Evolutionary conservation across 257 asterid species (phyloP), one percentile per base, ranked within the genome.

Genomic region (Pogostemon cablin): DNA sequence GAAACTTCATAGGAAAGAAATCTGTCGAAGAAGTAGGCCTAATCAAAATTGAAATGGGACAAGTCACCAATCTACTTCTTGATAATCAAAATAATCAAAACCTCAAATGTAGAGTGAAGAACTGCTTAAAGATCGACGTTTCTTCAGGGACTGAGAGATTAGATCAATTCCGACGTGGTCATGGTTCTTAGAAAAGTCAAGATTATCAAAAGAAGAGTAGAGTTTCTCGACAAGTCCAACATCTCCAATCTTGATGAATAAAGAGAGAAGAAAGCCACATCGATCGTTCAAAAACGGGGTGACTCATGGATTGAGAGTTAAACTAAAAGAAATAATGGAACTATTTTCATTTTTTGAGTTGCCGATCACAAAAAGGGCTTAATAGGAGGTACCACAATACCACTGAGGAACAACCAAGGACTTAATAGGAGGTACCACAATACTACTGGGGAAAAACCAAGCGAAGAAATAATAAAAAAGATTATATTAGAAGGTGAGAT

Each of bases 281-380:
- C 34, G 93, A 86, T 48, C 86, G 97, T 2, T 84, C 97, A 0
- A 77, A 95, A 69, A 82, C 80, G 81, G 93, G 0, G 95, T 89
- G 8, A 89, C 97, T 10, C 72, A 86, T 42, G 97, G 96, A 0
- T 43, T 91, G 48, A 77, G 95, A 68, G 68, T 84, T 46, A 91
- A 87, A 50, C 72, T 91, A 61, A 86, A 85, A 52, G 88, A 80
- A 2, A 68, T 83, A 73, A 87, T 87, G 17, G 95, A 86, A 78
- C 56, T 95, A 89, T 69, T 91, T 89, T 62, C 96, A 91, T 68
- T 47, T 61, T 44, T 57, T 87, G 79, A 86, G 82, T 78, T 2
- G 50, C 48, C 0, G 93, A 89, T 50, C 91, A 91, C 49, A 91
- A 81, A 69, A 79, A 15, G 17, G 17, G 17, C 17, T 15, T 15